Base-by-base conservation (phyloP, 2,329 filamentous ascomycete genomes). In the Aspergillus texensis region DNA sequence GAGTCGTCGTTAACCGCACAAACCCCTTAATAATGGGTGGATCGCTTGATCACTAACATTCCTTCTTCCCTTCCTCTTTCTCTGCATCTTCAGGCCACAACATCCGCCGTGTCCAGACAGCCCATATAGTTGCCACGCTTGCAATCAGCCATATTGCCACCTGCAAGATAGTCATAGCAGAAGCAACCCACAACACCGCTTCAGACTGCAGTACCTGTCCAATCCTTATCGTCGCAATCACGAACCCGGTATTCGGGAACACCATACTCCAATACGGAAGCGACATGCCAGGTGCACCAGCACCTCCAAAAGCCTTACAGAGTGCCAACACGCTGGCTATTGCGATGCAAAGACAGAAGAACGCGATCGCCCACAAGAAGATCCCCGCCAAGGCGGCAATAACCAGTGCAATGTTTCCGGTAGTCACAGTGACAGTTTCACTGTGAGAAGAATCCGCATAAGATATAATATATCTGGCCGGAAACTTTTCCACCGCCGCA, bases 341-440 rank as follows among this genome's bases (percentile, higher is more conserved):
- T 0, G 76, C 76, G 58, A 83, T 78, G 67, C 77, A 79, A 70
- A 83, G 84, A 71, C 84, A 84, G 80, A 83, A 85, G 56, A 84
- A 79, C 4, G 80, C 78, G 45, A 85, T 79, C 0, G 81, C 75
- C 76, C 82, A 81, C 30, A 85, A 73, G 68, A 84, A 84, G 12
- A 82, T 75, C 6, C 80, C 79, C 3, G 75, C 69, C 14, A 78
- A 67, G 1, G 80, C 76, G 11, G 81, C 81, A 1, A 84, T 62
- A 3, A 79, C 75, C 4, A 64, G 57, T 75, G 78, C 63, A 79
- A 77, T 24, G 75, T 80, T 74, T 14, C 77, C 80, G 4, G 75
- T 72, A 0, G 74, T 69, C 10, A 78, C 58, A 4, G 50, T 41
- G 2, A 58, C 62, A 4, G 69, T 54, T 30, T 21, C 19, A 19